Evolutionary conservation across 2,329 filamentous ascomycete species (phyloP).

Genomic region (Penicillium sumatraense): DNA sequence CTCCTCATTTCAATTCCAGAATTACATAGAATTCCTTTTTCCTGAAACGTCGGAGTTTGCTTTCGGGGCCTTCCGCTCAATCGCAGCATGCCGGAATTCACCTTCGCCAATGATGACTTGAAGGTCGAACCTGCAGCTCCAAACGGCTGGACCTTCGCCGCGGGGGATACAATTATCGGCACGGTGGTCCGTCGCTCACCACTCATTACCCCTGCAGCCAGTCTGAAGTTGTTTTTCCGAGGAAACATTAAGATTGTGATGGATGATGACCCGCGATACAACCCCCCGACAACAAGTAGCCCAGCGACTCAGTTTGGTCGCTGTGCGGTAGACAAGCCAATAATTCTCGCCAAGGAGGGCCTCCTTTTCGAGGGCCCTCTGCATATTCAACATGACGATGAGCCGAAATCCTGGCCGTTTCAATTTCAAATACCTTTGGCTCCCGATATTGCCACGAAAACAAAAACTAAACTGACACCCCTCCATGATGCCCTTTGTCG

Average conservation of each 20-base stretch:
- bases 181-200: constrained; percentile 7
- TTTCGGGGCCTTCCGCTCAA: not conserved
- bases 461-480: not conserved
- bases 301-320: not conserved
- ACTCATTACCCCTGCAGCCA: not conserved
- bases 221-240: constrained; percentile 7
- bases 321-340: constrained; percentile 3
- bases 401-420: constrained; percentile 4
- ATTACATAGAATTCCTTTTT: too few relatives aligned
- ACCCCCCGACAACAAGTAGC: not conserved
- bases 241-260: not conserved
- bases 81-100: not conserved
- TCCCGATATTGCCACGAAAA: not conserved
- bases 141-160: constrained; percentile 6
- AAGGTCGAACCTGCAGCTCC: constrained; percentile 2
- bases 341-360: constrained; percentile 1
- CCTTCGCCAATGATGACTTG: not conserved
- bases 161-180: constrained; percentile 9
- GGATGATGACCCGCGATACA: not conserved
- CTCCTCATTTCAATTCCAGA: not conserved
- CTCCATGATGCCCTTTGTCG: not conserved
- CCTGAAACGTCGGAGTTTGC: too few relatives aligned
- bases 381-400: not conserved
- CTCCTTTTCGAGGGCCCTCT: constrained; percentile 4
- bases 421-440: constrained; percentile 1